Evolutionary conservation across 805 yeast species (phyloP), one percentile per base, ranked within the genome.

Genomic region (Barnettozyma californica): DNA sequence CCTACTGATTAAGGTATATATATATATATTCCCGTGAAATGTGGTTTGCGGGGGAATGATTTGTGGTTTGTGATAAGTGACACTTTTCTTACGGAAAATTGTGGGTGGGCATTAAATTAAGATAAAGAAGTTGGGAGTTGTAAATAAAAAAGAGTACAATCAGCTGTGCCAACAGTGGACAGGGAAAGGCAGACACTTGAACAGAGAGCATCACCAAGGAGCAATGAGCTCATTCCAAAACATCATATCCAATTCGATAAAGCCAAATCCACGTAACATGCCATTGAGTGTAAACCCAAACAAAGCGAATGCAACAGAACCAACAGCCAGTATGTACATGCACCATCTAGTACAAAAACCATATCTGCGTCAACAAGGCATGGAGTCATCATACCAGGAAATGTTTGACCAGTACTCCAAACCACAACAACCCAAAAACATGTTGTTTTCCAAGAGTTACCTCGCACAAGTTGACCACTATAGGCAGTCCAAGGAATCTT

Each of bases 321-420:
- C 43, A 18, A 14, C 19, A 5, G 34, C 33, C 35, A 27, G 35
- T 26, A 35, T 35, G 38, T 35, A 35, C 38, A 35, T 18, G 34
- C 29, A 14, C 21, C 34, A 27, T 18, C 3, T 29, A 8, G 21
- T 23, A 7, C 31, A 31, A 10, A n/a, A 20, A 18, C 16, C 19
- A 19, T 38, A 19, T 29, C 37, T 18, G 3, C 36, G 23, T 27
- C 34, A 25, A 3, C 43, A 26, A 27, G 35, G 16, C 35, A 9
- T 26, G 21, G 35, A 41, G n/a, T 21, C 19, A 10, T 29, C 44
- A 14, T 41, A 41, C 44, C 44, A 41, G 27, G 37, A 41, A 21
- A 41, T 41, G 34, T 41, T 41, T 41, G 44, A 41, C 18, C 44
- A 41, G 20, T 41, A 29, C 37, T 18, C 21, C 35, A 41, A 26